phyloP scores from a whole-genome alignment of 345 rosid species.

The Gossypium arboreum region DNA sequence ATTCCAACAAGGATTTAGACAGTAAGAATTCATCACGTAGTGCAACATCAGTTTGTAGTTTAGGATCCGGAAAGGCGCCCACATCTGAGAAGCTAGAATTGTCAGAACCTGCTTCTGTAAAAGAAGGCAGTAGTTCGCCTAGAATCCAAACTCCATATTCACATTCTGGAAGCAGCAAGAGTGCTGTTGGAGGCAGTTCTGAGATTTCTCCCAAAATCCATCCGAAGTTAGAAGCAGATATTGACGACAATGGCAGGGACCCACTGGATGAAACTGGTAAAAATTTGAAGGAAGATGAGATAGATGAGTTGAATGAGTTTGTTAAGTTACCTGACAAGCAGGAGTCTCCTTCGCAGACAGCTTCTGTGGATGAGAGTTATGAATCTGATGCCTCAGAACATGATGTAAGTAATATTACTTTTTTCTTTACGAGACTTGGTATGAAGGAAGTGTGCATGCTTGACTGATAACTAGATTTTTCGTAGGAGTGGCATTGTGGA shows the following conservation, averaged over 20 bases:
- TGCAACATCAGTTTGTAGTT: slow-evolving; percentile 43
- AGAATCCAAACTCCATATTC: slow-evolving; percentile 22
- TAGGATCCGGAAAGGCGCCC: slow-evolving; percentile 32
- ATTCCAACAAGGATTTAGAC: slow-evolving; percentile 30
- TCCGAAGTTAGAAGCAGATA: slow-evolving; percentile 36
- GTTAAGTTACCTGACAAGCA: slow-evolving; percentile 32
- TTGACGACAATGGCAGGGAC: slow-evolving; percentile 17
- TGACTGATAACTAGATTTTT: background rate
- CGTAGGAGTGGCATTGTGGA: background rate
- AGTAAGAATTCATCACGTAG: slow-evolving; percentile 36
- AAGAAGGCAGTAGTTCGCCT: slow-evolving; percentile 22
- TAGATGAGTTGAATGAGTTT: slow-evolving; percentile 34
- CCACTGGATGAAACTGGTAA: slow-evolving; percentile 28
- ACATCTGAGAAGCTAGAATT: slow-evolving; percentile 33
- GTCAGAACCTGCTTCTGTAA: slow-evolving; percentile 24
- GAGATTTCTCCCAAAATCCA: slow-evolving; percentile 21
- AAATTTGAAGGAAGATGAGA: slow-evolving; percentile 30
- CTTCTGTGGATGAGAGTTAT: slow-evolving; percentile 56
- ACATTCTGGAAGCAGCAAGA: slow-evolving; percentile 15
- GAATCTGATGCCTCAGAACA: slow-evolving; percentile 78
- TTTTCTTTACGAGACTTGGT: background rate
- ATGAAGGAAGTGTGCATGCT: background rate
- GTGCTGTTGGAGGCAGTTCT: slow-evolving; percentile 16
- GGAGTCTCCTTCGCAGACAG: slow-evolving; percentile 36
- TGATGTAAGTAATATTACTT: slow-evolving; percentile 62